Conservation (phyloP, 2,329 filamentous ascomycete genomes). For the Microsporum ferrugineum region DNA sequence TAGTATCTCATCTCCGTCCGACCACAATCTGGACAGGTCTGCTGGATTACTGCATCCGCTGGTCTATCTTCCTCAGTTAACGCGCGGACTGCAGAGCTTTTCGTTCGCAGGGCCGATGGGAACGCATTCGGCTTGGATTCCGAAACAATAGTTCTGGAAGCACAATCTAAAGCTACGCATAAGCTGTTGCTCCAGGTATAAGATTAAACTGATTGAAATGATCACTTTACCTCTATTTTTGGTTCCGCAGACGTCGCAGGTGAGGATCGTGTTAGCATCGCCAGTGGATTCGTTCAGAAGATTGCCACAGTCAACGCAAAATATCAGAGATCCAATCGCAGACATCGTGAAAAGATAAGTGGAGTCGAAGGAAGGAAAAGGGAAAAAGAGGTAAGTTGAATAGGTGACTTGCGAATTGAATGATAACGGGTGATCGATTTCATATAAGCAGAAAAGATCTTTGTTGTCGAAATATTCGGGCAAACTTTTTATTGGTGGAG, state of each 20-base stretch:
- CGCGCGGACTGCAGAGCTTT: constrained; percentile 73
- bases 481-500: too few species aligned
- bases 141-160: constrained; percentile 65
- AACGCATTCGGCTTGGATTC: constrained; percentile 82
- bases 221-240: constrained; percentile 59
- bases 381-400: neutral
- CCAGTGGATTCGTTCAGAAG: constrained; percentile 71
- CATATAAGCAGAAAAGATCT: too few species aligned
- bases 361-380: neutral
- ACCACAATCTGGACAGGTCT: constrained; percentile 71
- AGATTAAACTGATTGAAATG: neutral
- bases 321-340: constrained; percentile 79
- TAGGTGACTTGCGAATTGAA: neutral
- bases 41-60: constrained; percentile 56
- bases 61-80: constrained; percentile 66
- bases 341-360: constrained; percentile 48
- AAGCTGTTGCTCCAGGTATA: neutral
- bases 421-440: too few species aligned
- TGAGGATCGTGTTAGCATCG: constrained; percentile 60
- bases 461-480: too few species aligned
- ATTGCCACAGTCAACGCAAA: constrained; percentile 88
- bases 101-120: constrained; percentile 76
- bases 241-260: constrained; percentile 76
- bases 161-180: constrained; percentile 46
- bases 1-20: constrained; percentile 73